Evolutionary conservation across 1,284 basidiomycete species (phyloP), one percentile per base, ranked within the genome.

Genomic region (Ustilago nuda): DNA sequence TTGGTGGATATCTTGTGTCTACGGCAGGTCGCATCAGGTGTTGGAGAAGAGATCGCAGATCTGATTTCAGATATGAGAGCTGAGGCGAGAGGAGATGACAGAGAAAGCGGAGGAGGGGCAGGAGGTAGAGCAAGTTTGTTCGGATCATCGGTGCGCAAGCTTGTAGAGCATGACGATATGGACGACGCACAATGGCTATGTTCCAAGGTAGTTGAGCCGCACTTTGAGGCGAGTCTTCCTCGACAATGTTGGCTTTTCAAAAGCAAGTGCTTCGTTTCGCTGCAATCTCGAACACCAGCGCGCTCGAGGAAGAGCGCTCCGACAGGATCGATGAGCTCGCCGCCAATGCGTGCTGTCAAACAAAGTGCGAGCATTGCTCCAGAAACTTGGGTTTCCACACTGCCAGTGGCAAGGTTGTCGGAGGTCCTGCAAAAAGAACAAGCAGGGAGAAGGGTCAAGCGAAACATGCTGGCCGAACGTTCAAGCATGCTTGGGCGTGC

Each of bases 131-230:
- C 52, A 15, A 48, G 9, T 0, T 9, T 64, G 30, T 73, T 79
- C 8, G 77, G 77, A 9, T 74, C 77, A 5, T 62, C 73, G 51
- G 52, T 66, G 30, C 73, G 73, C 43, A 76, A 76, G 51, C 19
- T 71, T 23, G 39, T 69, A 30, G 57, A 71, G 27, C 57, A 79
- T 7, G 83, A 84, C 51, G 78, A 78, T 43, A 65, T 78, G 57
- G 83, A 84, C 61, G 83, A 83, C 56, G 74, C 81, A 17, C 83
- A 84, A 61, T 83, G 81, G 80, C 68, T 84, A 2, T 83, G 80
- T 55, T 76, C 72, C 5, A 63, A 65, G 32, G 72, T 84, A 4
- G 65, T 84, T 33, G 83, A 83, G 65, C 74, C 81, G 12, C 62
- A 59, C 9, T 84, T 82, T 45, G 53, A 63, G 17, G 17, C 59